Conservation (phyloP, 2,329 filamentous ascomycete species). For the Phyllachora maydis region DNA sequence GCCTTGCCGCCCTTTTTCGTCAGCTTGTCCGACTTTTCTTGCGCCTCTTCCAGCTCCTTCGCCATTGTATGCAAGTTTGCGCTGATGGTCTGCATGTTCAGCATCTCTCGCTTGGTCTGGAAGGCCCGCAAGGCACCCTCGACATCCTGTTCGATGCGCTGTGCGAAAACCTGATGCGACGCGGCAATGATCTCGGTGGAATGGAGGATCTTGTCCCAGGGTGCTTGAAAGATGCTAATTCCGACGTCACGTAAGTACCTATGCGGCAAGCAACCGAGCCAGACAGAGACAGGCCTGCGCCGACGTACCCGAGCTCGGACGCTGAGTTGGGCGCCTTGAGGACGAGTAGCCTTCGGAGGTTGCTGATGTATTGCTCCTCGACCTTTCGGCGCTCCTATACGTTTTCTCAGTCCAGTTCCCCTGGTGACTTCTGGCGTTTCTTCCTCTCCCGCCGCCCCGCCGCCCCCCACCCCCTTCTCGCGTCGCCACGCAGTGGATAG, state of each 20-base stretch:
- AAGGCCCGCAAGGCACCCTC: constrained; percentile 69
- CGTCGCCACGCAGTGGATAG: too few relatives aligned
- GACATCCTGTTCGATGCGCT: constrained; percentile 73
- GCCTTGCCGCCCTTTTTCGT: constrained; percentile 59
- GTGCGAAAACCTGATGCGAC: constrained; percentile 63
- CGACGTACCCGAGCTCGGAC: constrained; percentile 66
- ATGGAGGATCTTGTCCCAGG: constrained; percentile 75
- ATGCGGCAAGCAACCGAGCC: too few relatives aligned
- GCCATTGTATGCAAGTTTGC: constrained; percentile 63
- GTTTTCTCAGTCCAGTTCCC: constrained; percentile 5
- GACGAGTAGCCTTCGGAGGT: constrained; percentile 60
- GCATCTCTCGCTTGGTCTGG: constrained; percentile 52
- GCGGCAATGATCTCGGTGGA: constrained; percentile 64
- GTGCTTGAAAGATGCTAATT: constrained; percentile 74
- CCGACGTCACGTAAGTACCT: too few relatives aligned
- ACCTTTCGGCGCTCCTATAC: constrained; percentile 73
- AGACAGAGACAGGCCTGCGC: constrained; percentile 2
- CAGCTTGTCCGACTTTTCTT: constrained; percentile 72
- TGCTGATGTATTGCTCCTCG: constrained; percentile 74
- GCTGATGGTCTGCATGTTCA: constrained; percentile 62
- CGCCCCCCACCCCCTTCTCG: too few relatives aligned
- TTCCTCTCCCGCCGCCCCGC: too few relatives aligned
- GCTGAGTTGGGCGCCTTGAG: constrained; percentile 54
- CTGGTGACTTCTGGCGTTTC: too few relatives aligned
- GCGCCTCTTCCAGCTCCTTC: constrained; percentile 66